Percentiles rank a stretch among this genome's conserved stretches.
phyloP scores from a whole-genome alignment of 2,329 filamentous ascomycete species.

The Talaromyces sp. region DNA sequence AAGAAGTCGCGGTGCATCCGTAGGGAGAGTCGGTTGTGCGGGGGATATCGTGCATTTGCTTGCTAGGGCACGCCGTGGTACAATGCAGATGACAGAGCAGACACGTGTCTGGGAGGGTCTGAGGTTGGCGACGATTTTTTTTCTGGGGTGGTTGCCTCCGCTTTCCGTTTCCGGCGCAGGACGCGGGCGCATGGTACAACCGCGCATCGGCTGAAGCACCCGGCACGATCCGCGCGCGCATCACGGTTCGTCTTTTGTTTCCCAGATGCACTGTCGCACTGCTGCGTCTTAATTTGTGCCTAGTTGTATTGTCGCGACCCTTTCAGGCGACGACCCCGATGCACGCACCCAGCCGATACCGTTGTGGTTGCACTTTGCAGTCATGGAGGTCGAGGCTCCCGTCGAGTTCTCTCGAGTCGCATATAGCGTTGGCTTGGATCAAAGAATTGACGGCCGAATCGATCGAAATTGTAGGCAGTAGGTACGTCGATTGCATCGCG shows the following conservation, averaged over 20 bases:
- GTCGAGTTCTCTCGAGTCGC: not conserved
- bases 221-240: conserved; percentile 9
- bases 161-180: conserved; percentile 10
- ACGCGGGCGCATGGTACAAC: not conserved
- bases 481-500: not conserved
- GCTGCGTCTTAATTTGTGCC: not conserved
- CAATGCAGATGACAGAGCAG: not conserved
- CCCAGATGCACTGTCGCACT: not conserved
- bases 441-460: not conserved
- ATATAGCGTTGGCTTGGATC: not conserved
- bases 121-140: not conserved
- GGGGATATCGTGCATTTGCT: not conserved
- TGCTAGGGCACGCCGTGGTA: not conserved
- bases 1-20: not conserved
- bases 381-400: not conserved
- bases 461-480: not conserved
- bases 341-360: not conserved
- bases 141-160: conserved; percentile 9
- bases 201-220: conserved; percentile 6
- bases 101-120: not conserved
- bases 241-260: not conserved
- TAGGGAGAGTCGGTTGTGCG: not conserved
- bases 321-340: not conserved
- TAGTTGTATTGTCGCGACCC: not conserved
- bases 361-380: not conserved